Percentiles rank a stretch among this genome's conserved stretches.
These are phyloP conservation scores for Fusarium globosum DNA, from an alignment of 2,329 filamentous ascomycete species.

Conservation along the genomic window DNA sequence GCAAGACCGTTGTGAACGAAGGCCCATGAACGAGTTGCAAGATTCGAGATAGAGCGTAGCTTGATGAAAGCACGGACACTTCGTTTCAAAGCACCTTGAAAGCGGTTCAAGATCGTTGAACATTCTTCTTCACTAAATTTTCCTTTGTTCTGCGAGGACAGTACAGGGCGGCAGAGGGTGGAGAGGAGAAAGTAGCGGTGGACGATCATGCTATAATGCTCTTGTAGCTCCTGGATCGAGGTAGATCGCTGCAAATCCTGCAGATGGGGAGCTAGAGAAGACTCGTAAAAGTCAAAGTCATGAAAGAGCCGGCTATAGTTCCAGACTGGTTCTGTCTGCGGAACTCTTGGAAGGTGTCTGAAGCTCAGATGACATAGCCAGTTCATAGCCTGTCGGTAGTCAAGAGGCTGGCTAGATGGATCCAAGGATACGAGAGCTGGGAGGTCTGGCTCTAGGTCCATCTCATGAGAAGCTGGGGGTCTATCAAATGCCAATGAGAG, in stretches of 20 bases:
- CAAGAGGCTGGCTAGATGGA: not conserved
- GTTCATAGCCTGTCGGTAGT: constrained; percentile 31
- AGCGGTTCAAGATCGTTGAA: not conserved
- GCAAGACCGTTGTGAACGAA: constrained; percentile 37
- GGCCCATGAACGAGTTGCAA: constrained; percentile 35
- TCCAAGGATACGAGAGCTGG: not conserved
- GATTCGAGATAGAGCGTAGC: constrained; percentile 17
- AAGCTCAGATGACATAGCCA: constrained; percentile 28
- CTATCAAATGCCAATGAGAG: constrained; percentile 34
- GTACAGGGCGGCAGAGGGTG: constrained; percentile 22
- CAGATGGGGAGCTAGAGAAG: constrained; percentile 4
- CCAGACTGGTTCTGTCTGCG: not conserved
- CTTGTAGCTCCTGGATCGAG: constrained; percentile 28
- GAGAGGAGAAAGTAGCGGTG: constrained; percentile 30
- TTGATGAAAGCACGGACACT: constrained; percentile 24
- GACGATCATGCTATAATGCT: constrained; percentile 16
- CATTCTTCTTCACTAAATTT: not conserved
- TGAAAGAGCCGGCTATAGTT: not conserved
- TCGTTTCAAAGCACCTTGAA: constrained; percentile 13
- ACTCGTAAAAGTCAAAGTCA: constrained; percentile 4
- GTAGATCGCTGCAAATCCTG: not conserved
- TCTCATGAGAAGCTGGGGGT: constrained; percentile 23
- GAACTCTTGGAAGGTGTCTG: not conserved
- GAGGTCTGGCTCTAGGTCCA: constrained; percentile 19
- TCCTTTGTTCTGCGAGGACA: not conserved